These are phyloP conservation scores for Aspergillus oerlinghausenensis DNA, from an alignment of 2,329 filamentous ascomycete species.

Conservation along the genomic window DNA sequence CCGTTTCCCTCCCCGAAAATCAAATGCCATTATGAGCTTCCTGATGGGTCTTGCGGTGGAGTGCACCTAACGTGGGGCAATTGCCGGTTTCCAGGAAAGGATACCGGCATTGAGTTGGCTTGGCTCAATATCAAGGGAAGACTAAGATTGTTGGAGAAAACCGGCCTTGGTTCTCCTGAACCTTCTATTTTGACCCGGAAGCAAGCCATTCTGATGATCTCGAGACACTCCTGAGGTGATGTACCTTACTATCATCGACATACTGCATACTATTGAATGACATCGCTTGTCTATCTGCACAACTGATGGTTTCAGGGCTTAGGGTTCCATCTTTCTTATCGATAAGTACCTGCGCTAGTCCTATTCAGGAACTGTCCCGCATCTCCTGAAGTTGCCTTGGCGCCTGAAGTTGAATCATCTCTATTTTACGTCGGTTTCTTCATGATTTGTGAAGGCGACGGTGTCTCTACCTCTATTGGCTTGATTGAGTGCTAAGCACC, in stretches of 20 bases:
- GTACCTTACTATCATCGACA: background rate
- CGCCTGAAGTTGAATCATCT: background rate
- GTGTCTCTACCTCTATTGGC: background rate
- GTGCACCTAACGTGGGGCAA: background rate
- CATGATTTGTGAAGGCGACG: background rate
- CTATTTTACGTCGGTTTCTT: background rate
- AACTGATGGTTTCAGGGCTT: conserved; percentile 1
- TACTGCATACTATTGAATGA: background rate
- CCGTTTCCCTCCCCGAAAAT: background rate
- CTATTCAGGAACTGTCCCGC: conserved; percentile 13
- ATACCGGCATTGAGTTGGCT: background rate
- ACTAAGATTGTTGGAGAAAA: background rate
- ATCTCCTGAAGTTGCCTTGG: conserved; percentile 8
- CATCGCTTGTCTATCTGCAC: background rate
- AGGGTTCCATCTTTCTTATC: conserved; percentile 17
- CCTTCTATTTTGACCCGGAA: background rate
- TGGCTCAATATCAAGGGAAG: background rate
- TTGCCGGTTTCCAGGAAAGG: background rate
- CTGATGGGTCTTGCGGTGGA: background rate
- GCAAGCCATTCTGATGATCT: too few relatives aligned
- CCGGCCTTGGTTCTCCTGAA: background rate
- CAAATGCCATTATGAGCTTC: background rate
- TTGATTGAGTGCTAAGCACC: background rate
- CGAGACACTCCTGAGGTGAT: too few relatives aligned
- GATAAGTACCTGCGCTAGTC: conserved; percentile 16